Percentiles rank a stretch among this genome's conserved stretches.
These are phyloP conservation scores for Chimonanthus praecox DNA, from an alignment of 164 flowering plant species.

Conservation along the genomic window DNA sequence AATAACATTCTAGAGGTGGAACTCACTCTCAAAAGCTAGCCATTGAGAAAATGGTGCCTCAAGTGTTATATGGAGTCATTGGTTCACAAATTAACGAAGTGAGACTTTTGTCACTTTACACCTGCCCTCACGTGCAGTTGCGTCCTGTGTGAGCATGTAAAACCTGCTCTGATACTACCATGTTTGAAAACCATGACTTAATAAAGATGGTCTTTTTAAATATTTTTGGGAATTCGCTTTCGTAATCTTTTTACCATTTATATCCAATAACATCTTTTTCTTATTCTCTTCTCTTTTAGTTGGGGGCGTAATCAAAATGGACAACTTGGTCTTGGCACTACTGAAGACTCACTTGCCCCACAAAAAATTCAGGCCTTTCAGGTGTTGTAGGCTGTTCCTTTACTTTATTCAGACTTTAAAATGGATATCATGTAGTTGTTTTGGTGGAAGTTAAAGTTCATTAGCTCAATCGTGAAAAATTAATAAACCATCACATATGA, in stretches of 20 bases:
- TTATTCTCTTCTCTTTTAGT: slow-evolving; percentile 36
- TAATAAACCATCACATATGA: too few relatives aligned
- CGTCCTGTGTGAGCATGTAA: too few relatives aligned
- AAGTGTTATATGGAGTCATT: too few relatives aligned
- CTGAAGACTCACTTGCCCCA: slow-evolving; percentile 88
- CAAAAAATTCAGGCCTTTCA: slow-evolving; percentile 79
- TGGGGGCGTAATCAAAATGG: slow-evolving; percentile 99
- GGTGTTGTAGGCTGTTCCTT: slow-evolving; percentile 38
- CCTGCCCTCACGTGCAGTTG: too few relatives aligned
- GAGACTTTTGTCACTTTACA: too few relatives aligned
- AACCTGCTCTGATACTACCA: too few relatives aligned
- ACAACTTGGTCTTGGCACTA: slow-evolving; percentile 91
- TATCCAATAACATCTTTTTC: not conserved
- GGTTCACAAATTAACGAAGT: too few relatives aligned
- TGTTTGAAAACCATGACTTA: too few relatives aligned
- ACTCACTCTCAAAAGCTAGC: too few relatives aligned
- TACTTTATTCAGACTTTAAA: slow-evolving; percentile 3
- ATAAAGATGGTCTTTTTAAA: too few relatives aligned
- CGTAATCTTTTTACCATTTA: not conserved
- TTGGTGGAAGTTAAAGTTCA: not conserved
- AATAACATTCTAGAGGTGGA: too few relatives aligned
- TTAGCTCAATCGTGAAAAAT: not conserved
- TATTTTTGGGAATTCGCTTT: not conserved
- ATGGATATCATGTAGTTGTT: not conserved
- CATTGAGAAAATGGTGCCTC: too few relatives aligned